phyloP scores from a whole-genome alignment of 1,284 basidiomycete genomes.

The Macrocystidia cucumis region DNA sequence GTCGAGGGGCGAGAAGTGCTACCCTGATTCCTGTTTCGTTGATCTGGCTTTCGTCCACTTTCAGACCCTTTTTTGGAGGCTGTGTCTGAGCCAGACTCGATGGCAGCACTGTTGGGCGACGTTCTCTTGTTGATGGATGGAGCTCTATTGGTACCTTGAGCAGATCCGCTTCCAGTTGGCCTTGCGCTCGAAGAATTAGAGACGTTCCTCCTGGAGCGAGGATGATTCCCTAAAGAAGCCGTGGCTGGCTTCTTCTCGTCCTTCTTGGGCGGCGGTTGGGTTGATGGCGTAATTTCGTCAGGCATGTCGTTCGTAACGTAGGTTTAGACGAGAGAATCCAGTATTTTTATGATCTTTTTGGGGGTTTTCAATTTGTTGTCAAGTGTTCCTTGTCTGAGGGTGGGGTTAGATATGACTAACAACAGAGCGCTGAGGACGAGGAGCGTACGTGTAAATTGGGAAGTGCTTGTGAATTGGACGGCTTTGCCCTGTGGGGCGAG shows the following conservation, averaged over 20 bases:
- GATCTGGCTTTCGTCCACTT: slow-evolving; percentile 43
- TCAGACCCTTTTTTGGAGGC: slow-evolving; percentile 50
- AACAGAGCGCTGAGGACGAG: no score
- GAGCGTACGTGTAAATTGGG: no score
- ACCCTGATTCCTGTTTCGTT: slow-evolving; percentile 47
- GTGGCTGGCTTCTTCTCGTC: slow-evolving; percentile 58
- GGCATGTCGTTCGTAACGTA: slow-evolving; percentile 78
- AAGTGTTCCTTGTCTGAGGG: slow-evolving; percentile 35
- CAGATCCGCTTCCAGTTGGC: slow-evolving; percentile 34
- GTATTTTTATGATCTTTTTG: no score
- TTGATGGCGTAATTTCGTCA: slow-evolving; percentile 60
- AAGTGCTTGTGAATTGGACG: slow-evolving; percentile 42
- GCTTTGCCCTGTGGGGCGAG: slow-evolving; percentile 84
- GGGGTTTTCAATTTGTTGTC: slow-evolving; percentile 47
- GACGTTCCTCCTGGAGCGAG: slow-evolving; percentile 46
- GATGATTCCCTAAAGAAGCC: slow-evolving; percentile 35
- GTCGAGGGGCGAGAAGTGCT: slow-evolving; percentile 35
- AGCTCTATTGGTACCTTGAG: slow-evolving; percentile 41
- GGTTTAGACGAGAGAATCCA: slow-evolving; percentile 32
- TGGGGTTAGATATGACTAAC: slow-evolving; percentile 20
- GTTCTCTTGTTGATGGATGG: slow-evolving; percentile 62
- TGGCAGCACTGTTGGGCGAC: slow-evolving; percentile 28
- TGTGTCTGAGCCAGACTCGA: slow-evolving; percentile 64
- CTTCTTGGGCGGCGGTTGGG: slow-evolving; percentile 49
- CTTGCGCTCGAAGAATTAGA: slow-evolving; percentile 37